Base-by-base conservation (phyloP, 306 rosid species). In the Castanospermum australe region DNA sequence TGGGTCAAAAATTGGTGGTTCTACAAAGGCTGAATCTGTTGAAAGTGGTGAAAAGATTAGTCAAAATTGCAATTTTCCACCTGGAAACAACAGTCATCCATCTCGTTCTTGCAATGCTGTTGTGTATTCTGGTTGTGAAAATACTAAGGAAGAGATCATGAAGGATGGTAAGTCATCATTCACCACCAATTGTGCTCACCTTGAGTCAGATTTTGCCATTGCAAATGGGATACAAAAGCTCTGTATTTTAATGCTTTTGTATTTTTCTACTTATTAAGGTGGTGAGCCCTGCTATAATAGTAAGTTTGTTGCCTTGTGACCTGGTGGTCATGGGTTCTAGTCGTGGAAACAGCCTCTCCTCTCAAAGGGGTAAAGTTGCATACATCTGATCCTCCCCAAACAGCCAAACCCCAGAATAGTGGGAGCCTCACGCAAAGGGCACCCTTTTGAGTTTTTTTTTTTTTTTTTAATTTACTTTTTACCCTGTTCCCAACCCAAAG, bases 11-110 rank as follows among this genome's bases (percentile, higher is more conserved):
- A 83, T 96, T 82, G 96, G 90, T 84, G 92, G 97, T 65, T 91
- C 94, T 75, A 82, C 99, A 10, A 93, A 96, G 88, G 97, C 95
- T 62, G 99, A 96, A 77, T 96, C 99, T 66, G 96, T 88, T 82
- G 99, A 91, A 88, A 96, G 99, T 82, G 96, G 97, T 56, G 96
- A 92, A 87, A 96, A 96, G 85, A 90, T 87, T 39, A 82, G 99
- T 87, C 92, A 79, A 77, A 79, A 91, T 69, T 78, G 92, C 90
- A 96, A 90, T 88, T 76, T 85, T 45, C 86, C 75, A 18, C 81
- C 86, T 24, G 94, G 84, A 66, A 87, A 85, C 78, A 89, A 80
- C 75, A 68, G 92, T 41, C 89, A 60, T 42, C 97, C 94, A 64
- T 92, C 96, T 71, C 92, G 69, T 70, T 92, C 97, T 67, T 86